A percentile compares a stretch with the other conserved stretches of the same genome.
Conservation (phyloP, 208 protist genomes). For the Trypanosomatidae sp. region DNA sequence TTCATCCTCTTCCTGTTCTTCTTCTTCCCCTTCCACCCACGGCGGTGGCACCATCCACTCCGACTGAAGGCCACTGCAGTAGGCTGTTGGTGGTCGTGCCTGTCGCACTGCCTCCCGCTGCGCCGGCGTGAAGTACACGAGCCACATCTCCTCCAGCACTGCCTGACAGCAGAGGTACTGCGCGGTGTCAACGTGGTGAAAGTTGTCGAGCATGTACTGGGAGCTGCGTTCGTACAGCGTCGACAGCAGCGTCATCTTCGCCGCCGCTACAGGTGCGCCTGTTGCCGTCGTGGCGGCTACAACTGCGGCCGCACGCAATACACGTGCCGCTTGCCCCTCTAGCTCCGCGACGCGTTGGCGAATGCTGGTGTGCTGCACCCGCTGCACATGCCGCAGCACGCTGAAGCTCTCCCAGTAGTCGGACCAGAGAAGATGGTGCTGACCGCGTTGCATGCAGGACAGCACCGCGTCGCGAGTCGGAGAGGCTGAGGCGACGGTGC, state of each 20-base stretch:
- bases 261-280: neutral
- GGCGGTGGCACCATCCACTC: constrained; percentile 13
- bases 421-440: constrained; percentile 33
- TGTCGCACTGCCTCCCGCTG: constrained; percentile 22
- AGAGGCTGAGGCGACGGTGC: constrained; percentile 10
- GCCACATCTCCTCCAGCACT: constrained; percentile 63
- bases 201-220: constrained; percentile 66
- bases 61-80: constrained; percentile 31
- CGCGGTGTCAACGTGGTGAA: constrained; percentile 54
- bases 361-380: constrained; percentile 19
- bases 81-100: constrained; percentile 37
- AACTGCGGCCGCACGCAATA: constrained; percentile 10
- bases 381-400: constrained; percentile 34
- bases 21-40: constrained; percentile 4
- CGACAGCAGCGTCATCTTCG: constrained; percentile 13
- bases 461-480: neutral
- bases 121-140: constrained; percentile 38
- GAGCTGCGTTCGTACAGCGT: constrained; percentile 30
- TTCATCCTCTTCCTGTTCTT: too few relatives aligned
- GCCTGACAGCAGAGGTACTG: constrained; percentile 46
- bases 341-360: constrained; percentile 30
- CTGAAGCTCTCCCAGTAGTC: constrained; percentile 40
- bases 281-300: neutral
- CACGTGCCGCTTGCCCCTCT: constrained; percentile 16
- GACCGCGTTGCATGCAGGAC: constrained; percentile 2